These are phyloP conservation scores for Thalia dealbata DNA, from an alignment of 176 grass and related monocot species.

Conservation along the genomic window DNA sequence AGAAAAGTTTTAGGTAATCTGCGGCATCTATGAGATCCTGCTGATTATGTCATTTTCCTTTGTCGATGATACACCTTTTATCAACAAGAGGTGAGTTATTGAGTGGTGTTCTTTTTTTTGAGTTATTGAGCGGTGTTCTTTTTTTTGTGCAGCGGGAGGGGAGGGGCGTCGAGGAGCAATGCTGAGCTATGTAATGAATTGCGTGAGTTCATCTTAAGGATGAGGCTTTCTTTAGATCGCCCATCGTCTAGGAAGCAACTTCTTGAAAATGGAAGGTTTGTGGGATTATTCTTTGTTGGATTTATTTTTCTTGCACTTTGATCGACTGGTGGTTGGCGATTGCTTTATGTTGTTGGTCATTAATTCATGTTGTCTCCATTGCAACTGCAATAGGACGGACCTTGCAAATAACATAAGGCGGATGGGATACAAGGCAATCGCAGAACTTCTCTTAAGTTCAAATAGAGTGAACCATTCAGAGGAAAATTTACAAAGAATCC, in stretches of 20 bases:
- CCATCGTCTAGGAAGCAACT: constrained; percentile 27
- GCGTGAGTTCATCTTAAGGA: constrained; percentile 22
- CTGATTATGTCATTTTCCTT: not conserved
- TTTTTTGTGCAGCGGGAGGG: constrained; percentile 15
- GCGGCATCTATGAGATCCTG: not conserved
- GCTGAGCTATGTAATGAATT: constrained; percentile 24
- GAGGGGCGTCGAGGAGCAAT: constrained; percentile 26
- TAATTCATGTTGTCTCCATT: not conserved
- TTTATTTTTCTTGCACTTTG: not conserved
- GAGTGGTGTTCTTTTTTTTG: not conserved
- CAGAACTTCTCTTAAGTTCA: constrained; percentile 17
- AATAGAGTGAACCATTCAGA: constrained; percentile 5
- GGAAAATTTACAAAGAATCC: not conserved
- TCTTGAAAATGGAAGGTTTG: constrained; percentile 29
- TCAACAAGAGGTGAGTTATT: not conserved
- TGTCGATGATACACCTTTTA: not conserved
- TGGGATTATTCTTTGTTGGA: not conserved
- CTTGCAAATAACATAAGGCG: constrained; percentile 25
- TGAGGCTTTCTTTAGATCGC: constrained; percentile 27
- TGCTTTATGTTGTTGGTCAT: not conserved
- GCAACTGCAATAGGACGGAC: constrained; percentile 16
- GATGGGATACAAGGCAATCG: constrained; percentile 22
- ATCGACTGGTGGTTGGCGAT: not conserved
- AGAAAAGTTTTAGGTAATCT: constrained; percentile 1
- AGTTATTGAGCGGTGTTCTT: not conserved